These are phyloP conservation scores for Themeda triandra DNA, from an alignment of 176 grass and related monocot species.

Conservation along the genomic window DNA sequence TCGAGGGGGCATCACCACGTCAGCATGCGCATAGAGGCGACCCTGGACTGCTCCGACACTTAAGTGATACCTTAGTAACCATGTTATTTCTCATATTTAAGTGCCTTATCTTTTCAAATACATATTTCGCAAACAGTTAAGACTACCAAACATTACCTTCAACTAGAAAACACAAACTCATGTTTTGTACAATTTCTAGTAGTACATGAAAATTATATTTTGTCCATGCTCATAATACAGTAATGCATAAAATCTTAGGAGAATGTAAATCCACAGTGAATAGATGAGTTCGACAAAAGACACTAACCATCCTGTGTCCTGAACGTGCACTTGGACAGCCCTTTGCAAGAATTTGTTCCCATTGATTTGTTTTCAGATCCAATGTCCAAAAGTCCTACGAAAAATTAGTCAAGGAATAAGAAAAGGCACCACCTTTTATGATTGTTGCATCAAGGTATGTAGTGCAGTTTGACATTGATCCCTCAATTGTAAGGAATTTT, in stretches of 20 bases:
- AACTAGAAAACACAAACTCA: background rate
- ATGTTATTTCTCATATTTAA: background rate
- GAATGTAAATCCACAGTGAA: background rate
- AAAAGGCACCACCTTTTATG: constrained; percentile 9
- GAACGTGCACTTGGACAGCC: constrained; percentile 97
- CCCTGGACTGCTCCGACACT: background rate
- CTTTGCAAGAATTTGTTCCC: constrained; percentile 91
- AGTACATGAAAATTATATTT: background rate
- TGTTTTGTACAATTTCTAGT: constrained; percentile 11
- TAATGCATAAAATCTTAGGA: background rate
- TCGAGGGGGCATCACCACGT: background rate
- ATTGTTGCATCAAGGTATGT: background rate
- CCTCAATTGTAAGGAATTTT: background rate
- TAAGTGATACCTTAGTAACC: background rate
- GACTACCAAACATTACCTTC: background rate
- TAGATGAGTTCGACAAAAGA: constrained; percentile 4
- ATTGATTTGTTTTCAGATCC: constrained; percentile 95
- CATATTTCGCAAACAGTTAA: background rate
- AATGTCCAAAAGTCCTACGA: constrained; percentile 86
- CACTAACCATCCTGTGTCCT: constrained; percentile 85
- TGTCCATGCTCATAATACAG: background rate
- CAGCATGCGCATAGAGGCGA: background rate
- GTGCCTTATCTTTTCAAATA: background rate
- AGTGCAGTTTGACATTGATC: background rate
- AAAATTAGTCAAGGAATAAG: constrained; percentile 23